Conservation (phyloP, 345 rosid species). For the Xanthoceras sorbifolium region DNA sequence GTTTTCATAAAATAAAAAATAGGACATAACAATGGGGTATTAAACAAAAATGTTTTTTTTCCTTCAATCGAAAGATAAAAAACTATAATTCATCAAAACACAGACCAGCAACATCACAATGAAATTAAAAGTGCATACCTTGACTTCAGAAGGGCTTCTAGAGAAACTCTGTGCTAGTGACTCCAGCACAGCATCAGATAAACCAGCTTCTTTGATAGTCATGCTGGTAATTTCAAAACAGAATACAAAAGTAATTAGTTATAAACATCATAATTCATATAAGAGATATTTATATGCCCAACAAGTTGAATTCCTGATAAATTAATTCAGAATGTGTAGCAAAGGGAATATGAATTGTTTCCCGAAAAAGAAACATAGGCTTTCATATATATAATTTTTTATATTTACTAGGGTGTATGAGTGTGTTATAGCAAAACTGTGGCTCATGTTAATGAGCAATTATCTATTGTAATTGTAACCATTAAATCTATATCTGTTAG, state of each 20-base stretch:
- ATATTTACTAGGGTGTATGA: too few species aligned
- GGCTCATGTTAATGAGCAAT: too few species aligned
- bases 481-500: neutral
- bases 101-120: constrained; percentile 17
- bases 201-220: constrained; percentile 75
- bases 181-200: constrained; percentile 69
- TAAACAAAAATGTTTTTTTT: neutral
- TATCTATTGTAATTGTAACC: neutral
- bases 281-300: neutral
- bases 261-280: neutral
- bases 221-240: constrained; percentile 53
- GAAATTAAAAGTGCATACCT: constrained; percentile 52
- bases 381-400: neutral
- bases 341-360: neutral
- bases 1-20: constrained; percentile 34
- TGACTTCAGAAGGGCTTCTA: constrained; percentile 71
- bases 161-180: constrained; percentile 67
- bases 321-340: neutral
- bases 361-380: neutral
- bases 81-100: constrained; percentile 1
- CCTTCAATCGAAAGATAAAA: constrained; percentile 17
- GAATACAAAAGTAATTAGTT: constrained; percentile 11
- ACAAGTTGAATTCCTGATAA: neutral
- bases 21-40: constrained; percentile 7
- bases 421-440: neutral